Evolutionary conservation across 805 yeast species (phyloP).

Genomic region (Saturnispora serradocipensis): DNA sequence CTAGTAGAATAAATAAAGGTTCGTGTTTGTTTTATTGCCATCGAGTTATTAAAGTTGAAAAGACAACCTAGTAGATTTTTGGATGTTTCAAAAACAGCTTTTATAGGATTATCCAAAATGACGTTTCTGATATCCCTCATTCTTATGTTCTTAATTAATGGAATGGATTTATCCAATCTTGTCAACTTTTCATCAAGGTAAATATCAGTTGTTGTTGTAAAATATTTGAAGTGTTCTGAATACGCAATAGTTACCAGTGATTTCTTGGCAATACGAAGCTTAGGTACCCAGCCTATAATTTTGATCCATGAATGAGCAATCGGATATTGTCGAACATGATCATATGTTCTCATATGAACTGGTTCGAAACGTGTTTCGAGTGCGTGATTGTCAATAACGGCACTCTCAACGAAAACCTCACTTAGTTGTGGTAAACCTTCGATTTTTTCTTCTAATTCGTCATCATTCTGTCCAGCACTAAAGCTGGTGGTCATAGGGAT

Average conservation of each 20-base stretch:
- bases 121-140: constrained; percentile 38
- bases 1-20: constrained; percentile 39
- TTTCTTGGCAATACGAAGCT: constrained; percentile 21
- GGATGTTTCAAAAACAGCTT: constrained; percentile 7
- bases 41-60: constrained; percentile 21
- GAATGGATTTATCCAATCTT: constrained; percentile 49
- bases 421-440: not conserved
- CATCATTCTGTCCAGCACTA: not conserved
- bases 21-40: constrained; percentile 39
- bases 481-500: not conserved
- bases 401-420: not conserved
- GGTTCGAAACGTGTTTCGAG: not conserved
- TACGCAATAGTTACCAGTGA: constrained; percentile 19
- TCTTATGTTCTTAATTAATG: constrained; percentile 48
- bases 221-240: constrained; percentile 16
- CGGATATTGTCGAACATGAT: constrained; percentile 41
- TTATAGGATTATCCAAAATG: constrained; percentile 37
- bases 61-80: constrained; percentile 9
- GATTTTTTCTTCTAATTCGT: not conserved
- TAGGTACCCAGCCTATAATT: constrained; percentile 20
- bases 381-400: not conserved
- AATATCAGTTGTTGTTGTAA: constrained; percentile 33
- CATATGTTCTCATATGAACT: constrained; percentile 25
- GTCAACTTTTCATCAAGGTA: constrained; percentile 42
- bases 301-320: constrained; percentile 30